Percentiles rank a stretch among this genome's conserved stretches.
Evolutionary conservation across 257 asterid genomes (phyloP).

Genomic region (Misopates orontium): DNA sequence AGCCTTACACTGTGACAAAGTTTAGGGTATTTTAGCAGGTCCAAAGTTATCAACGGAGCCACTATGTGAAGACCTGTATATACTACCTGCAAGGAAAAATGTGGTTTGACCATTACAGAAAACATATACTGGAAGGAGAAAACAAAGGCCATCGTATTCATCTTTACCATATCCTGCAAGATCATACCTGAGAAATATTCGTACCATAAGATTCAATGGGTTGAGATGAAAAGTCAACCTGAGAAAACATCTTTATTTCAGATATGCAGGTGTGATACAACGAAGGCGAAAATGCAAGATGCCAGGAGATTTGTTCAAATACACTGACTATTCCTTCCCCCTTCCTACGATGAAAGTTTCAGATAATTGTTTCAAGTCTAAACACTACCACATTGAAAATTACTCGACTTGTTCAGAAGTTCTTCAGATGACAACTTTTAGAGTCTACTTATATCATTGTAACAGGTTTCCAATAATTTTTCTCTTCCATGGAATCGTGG

Average conservation of each 20-base stretch:
- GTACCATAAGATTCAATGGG: conserved; percentile 79
- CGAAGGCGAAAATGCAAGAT: too few relatives aligned
- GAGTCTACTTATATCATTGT: background rate
- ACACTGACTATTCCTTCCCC: background rate
- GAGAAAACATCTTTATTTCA: conserved; percentile 30
- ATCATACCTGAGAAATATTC: conserved; percentile 78
- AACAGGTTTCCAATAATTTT: too few relatives aligned
- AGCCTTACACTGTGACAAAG: conserved; percentile 77
- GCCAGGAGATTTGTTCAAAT: background rate
- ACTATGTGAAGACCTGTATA: conserved; percentile 87
- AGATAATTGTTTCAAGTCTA: background rate
- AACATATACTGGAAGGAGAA: background rate
- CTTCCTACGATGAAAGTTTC: background rate
- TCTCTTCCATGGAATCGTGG: background rate
- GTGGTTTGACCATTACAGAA: conserved; percentile 4
- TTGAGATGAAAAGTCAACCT: conserved; percentile 91
- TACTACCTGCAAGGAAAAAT: conserved; percentile 67
- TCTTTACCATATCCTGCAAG: conserved; percentile 8
- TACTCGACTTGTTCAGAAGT: too few relatives aligned
- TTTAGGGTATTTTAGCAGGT: conserved; percentile 88
- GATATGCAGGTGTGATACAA: conserved; percentile 22
- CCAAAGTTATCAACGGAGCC: conserved; percentile 77
- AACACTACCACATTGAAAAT: too few relatives aligned
- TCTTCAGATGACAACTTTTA: background rate
- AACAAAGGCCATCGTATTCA: conserved; percentile 3